Conservation (phyloP, 768 basidiomycete species). For the Leucosporidium yakuticum region DNA sequence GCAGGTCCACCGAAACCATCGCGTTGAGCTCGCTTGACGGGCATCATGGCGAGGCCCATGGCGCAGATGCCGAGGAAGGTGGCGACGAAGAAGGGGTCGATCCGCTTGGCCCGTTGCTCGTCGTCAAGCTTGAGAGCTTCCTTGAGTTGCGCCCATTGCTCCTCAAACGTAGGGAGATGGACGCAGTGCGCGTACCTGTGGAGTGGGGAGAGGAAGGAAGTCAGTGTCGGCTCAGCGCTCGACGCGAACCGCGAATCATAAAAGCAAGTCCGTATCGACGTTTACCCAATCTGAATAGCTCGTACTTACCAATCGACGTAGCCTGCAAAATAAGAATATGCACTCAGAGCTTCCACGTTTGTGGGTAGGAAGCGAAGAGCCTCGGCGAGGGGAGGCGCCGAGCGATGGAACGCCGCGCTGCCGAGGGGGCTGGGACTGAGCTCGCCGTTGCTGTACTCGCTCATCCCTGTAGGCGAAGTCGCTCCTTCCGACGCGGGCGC, state of each 20-base stretch:
- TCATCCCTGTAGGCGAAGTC: not conserved
- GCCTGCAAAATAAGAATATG: constrained; percentile 15
- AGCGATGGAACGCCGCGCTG: constrained; percentile 8
- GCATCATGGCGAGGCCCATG: constrained; percentile 29
- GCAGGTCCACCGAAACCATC: constrained; percentile 12
- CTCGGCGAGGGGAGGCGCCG: constrained; percentile 19
- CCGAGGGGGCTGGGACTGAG: constrained; percentile 17
- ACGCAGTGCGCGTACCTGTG: constrained; percentile 22
- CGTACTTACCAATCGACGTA: not conserved
- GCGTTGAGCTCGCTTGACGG: constrained; percentile 11
- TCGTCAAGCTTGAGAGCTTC: constrained; percentile 21
- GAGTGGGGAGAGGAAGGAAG: too few species aligned
- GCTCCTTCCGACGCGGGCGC: not conserved
- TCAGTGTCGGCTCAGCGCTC: too few species aligned
- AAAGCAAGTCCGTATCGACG: too few species aligned
- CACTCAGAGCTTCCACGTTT: constrained; percentile 2
- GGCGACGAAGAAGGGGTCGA: constrained; percentile 33
- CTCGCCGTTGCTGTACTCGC: not conserved
- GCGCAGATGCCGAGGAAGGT: constrained; percentile 27
- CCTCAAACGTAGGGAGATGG: constrained; percentile 20
- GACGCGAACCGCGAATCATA: too few species aligned
- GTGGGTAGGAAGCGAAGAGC: constrained; percentile 23
- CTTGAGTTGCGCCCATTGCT: constrained; percentile 12
- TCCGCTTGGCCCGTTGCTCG: constrained; percentile 7
- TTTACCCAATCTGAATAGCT: not conserved